Conservation (phyloP, 1,284 basidiomycete genomes). For the Microbotryomycetes sp. region DNA sequence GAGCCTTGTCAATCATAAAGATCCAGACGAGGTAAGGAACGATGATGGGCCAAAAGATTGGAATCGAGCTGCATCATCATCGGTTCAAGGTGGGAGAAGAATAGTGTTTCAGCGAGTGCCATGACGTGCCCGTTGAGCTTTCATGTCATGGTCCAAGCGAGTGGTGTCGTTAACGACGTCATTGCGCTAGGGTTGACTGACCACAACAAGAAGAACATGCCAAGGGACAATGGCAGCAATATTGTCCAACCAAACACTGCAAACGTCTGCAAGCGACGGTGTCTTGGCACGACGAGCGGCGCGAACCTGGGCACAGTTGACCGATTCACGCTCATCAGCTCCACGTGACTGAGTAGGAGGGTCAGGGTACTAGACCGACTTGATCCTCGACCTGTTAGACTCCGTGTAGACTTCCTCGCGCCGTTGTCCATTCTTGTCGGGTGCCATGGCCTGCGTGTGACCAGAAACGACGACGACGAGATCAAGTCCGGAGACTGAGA, state of each 20-base stretch:
- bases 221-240: slow-evolving; percentile 62
- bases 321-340: neutral
- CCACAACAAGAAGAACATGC: slow-evolving; percentile 71
- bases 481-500: accelerated
- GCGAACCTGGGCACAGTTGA: slow-evolving; percentile 30
- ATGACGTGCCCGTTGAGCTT: too few relatives aligned
- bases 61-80: slow-evolving; percentile 78
- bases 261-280: slow-evolving; percentile 56
- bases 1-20: slow-evolving; percentile 64
- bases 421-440: neutral
- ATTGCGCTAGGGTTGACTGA: slow-evolving; percentile 46
- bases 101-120: too few relatives aligned
- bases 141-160: too few relatives aligned
- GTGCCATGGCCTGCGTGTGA: too few relatives aligned
- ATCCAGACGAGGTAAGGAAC: slow-evolving; percentile 79
- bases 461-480: too few relatives aligned
- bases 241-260: slow-evolving; percentile 78
- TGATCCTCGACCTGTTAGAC: slow-evolving; percentile 16
- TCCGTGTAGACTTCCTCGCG: slow-evolving; percentile 4
- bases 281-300: slow-evolving; percentile 53
- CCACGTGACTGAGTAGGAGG: neutral
- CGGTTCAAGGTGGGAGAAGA: too few relatives aligned
- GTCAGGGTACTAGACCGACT: slow-evolving; percentile 4
- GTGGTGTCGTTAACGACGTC: too few relatives aligned
- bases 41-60: slow-evolving; percentile 78